Percentiles rank a stretch among this genome's conserved stretches.
These are phyloP conservation scores for Baorangia bicolor DNA, from an alignment of 768 basidiomycete genomes.

Conservation along the genomic window DNA sequence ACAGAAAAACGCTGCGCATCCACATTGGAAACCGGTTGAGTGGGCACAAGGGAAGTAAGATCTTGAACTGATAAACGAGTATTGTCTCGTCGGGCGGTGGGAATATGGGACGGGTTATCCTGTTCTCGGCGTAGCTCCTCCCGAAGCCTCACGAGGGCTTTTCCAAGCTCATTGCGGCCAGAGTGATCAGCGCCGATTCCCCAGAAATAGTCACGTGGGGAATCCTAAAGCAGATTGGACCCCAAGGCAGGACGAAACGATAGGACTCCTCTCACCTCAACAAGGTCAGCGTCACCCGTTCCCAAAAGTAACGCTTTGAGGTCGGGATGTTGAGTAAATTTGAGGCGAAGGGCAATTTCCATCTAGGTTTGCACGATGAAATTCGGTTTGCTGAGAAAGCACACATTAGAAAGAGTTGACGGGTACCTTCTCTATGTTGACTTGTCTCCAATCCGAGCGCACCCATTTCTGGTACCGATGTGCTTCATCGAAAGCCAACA, in stretches of 20 bases:
- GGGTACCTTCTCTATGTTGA: conserved; percentile 62
- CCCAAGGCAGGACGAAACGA: background rate
- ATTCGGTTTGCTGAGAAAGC: background rate
- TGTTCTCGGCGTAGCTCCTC: conserved; percentile 45
- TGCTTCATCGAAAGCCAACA: conserved; percentile 65
- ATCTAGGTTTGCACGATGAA: conserved; percentile 43
- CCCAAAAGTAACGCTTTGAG: conserved; percentile 57
- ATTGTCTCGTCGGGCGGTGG: conserved; percentile 26
- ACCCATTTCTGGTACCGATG: conserved; percentile 61
- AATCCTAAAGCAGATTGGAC: conserved; percentile 44
- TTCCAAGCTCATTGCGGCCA: conserved; percentile 75
- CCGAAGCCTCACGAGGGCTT: conserved; percentile 63
- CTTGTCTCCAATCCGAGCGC: conserved; percentile 64
- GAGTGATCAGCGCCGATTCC: conserved; percentile 64
- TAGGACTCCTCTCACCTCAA: conserved; percentile 51
- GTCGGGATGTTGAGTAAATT: conserved; percentile 69
- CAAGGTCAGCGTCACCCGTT: conserved; percentile 63
- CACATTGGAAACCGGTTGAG: conserved; percentile 1
- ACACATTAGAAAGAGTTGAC: background rate
- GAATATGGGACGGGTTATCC: conserved; percentile 26
- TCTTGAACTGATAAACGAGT: conserved; percentile 34
- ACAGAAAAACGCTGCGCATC: conserved; percentile 8
- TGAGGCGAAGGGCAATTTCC: conserved; percentile 62
- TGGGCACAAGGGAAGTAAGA: conserved; percentile 24
- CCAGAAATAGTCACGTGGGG: conserved; percentile 79